phyloP scores from a whole-genome alignment of 2,329 filamentous ascomycete genomes.

The Paecilomyces sp. region DNA sequence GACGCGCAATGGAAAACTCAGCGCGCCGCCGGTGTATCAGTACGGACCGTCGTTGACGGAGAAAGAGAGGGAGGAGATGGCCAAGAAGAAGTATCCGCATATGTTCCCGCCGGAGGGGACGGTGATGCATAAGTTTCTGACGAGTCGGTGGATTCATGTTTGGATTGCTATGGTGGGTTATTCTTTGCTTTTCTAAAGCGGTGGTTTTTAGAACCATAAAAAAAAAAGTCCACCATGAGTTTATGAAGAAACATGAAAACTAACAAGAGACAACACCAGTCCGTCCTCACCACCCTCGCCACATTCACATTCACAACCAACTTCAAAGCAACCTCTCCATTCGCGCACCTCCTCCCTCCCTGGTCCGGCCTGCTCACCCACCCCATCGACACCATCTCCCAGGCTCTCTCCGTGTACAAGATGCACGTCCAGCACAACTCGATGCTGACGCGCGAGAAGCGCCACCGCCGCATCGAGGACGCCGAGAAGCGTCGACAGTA shows the following conservation, averaged over 20 bases:
- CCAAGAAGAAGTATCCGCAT: constrained; percentile 70
- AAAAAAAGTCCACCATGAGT: too few relatives aligned
- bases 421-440: constrained; percentile 70
- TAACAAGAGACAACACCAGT: constrained; percentile 30
- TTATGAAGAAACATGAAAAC: neutral
- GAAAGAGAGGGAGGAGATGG: constrained; percentile 60
- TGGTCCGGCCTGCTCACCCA: constrained; percentile 61
- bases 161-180: constrained; percentile 71
- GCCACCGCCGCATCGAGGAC: constrained; percentile 71
- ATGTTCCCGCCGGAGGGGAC: constrained; percentile 80
- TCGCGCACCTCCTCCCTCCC: constrained; percentile 68
- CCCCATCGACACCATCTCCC: constrained; percentile 60
- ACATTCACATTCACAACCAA: constrained; percentile 68
- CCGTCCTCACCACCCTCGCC: constrained; percentile 63
- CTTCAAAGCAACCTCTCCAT: constrained; percentile 73
- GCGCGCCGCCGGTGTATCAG: constrained; percentile 56
- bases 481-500: constrained; percentile 80
- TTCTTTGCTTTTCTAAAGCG: constrained; percentile 4
- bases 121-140: constrained; percentile 77
- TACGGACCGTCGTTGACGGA: constrained; percentile 60
- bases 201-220: too few relatives aligned
- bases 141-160: constrained; percentile 67
- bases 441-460: constrained; percentile 61
- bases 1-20: constrained; percentile 22
- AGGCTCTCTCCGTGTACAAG: constrained; percentile 64